Evolutionary conservation across 1,284 basidiomycete genomes (phyloP), one percentile per base, ranked within the genome.

Genomic region (Farysia itapuensis): DNA sequence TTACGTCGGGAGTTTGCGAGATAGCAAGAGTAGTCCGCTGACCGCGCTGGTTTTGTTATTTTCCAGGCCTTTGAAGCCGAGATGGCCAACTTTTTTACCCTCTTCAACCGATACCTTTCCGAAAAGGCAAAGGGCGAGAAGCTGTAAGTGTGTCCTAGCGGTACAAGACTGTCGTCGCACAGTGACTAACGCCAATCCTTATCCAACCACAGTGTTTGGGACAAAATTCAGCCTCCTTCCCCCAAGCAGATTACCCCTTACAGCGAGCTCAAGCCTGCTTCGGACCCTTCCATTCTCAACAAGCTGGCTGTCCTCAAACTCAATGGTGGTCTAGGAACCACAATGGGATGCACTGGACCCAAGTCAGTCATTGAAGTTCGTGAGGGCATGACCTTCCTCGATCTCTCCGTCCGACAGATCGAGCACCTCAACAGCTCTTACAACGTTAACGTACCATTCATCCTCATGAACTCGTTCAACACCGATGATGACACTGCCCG

Each of bases 401-500:
- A 98, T 79, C 82, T 98, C 48, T 91, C 88, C 43, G 94, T 97
- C 48, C 85, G 92, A 57, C 94, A 98, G 80, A 97, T 98, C 70
- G 94, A 98, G 81, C 83, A 84, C 77, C 78, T 84, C 58, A 84
- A 84, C 80, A 79, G 79, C 46, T 76, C 80, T 37, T 80, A 84
- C 80, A 80, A 81, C 68, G 82, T 83, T 72, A 95, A 84, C 80
- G 93, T 97, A 35, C 93, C 94, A 13, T 89, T 98, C 78, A 94
- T 97, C 80, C 86, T 98, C 77, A 98, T 98, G 94, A 97, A 95
- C 77, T 96, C 92, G 60, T 97, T 98, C 86, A 97, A 98, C 83
- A 97, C 95, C 31, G 93, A 77, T 49, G 76, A 77, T 36, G 76
- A 77, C 64, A 77, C 73, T 5, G 70, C 73, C 6, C 70, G 73